phyloP scores from a whole-genome alignment of 345 rosid species.

The Heritiera fomes region DNA sequence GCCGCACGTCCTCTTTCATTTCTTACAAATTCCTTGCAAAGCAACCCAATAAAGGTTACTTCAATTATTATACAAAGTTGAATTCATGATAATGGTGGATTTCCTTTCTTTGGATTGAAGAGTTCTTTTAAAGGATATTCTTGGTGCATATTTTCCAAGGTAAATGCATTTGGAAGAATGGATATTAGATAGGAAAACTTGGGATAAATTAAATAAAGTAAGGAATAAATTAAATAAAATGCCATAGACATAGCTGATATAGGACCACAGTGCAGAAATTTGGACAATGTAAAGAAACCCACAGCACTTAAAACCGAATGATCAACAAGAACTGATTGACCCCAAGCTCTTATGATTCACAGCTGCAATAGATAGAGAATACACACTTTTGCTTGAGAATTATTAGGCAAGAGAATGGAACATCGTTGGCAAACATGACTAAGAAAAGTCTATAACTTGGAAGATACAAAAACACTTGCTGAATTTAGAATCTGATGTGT shows the following conservation, averaged over 20 bases:
- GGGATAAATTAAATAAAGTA: not conserved
- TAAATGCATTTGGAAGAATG: not conserved
- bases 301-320: slow-evolving; percentile 1
- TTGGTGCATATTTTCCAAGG: not conserved
- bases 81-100: not conserved
- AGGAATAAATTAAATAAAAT: not conserved
- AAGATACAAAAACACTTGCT: not conserved
- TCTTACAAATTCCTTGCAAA: not conserved
- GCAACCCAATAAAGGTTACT: not conserved
- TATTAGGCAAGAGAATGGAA: not conserved
- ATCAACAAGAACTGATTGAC: slow-evolving; percentile 1
- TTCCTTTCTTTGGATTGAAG: not conserved
- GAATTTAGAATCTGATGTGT: not conserved
- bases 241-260: not conserved
- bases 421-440: not conserved
- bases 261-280: not conserved
- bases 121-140: not conserved
- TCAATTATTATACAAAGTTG: not conserved
- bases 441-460: not conserved
- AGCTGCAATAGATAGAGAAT: not conserved
- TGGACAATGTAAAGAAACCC: not conserved
- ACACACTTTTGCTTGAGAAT: not conserved
- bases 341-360: not conserved
- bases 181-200: not conserved
- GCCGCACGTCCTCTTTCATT: not conserved